These are phyloP conservation scores for Arachnomyces sp. DNA, from an alignment of 2,329 filamentous ascomycete species.

Conservation along the genomic window DNA sequence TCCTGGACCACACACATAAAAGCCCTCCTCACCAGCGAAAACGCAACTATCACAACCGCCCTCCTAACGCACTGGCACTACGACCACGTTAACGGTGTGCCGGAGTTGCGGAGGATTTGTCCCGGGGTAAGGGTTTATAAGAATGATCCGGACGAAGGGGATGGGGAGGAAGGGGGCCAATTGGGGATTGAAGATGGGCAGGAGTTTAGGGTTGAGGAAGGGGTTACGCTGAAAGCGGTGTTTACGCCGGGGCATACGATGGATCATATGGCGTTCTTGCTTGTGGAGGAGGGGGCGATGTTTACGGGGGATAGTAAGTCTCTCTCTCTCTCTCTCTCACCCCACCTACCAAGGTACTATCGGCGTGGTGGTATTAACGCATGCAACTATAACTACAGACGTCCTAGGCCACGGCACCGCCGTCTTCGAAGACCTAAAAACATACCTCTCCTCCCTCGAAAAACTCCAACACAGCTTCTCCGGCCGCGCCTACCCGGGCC, in stretches of 20 bases:
- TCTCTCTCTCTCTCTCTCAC: neutral
- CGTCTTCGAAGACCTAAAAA: conserved; percentile 68
- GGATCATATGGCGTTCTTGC: conserved; percentile 72
- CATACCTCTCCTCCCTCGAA: conserved; percentile 61
- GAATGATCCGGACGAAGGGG: conserved; percentile 44
- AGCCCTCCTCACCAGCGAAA: conserved; percentile 56
- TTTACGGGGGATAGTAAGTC: conserved; percentile 70
- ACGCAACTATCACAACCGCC: conserved; percentile 57
- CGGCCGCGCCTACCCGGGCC: conserved; percentile 75
- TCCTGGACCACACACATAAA: conserved; percentile 63
- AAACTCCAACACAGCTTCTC: conserved; percentile 54
- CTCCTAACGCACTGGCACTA: conserved; percentile 88
- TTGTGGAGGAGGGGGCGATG: conserved; percentile 70
- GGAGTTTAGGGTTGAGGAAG: conserved; percentile 44
- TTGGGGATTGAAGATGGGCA: conserved; percentile 49
- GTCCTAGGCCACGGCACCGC: conserved; percentile 79
- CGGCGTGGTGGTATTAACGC: too few species aligned
- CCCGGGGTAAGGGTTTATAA: conserved; percentile 60
- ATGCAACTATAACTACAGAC: conserved; percentile 30
- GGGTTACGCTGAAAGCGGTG: conserved; percentile 55
- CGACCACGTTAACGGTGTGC: conserved; percentile 73
- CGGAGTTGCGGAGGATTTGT: conserved; percentile 57
- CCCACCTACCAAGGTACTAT: too few species aligned
- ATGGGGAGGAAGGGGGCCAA: too few species aligned
- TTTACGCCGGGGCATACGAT: conserved; percentile 67